Percentiles rank a stretch among this genome's conserved stretches.
phyloP scores from a whole-genome alignment of 2,329 filamentous ascomycete species.

The Trichoderma koningiopsis region DNA sequence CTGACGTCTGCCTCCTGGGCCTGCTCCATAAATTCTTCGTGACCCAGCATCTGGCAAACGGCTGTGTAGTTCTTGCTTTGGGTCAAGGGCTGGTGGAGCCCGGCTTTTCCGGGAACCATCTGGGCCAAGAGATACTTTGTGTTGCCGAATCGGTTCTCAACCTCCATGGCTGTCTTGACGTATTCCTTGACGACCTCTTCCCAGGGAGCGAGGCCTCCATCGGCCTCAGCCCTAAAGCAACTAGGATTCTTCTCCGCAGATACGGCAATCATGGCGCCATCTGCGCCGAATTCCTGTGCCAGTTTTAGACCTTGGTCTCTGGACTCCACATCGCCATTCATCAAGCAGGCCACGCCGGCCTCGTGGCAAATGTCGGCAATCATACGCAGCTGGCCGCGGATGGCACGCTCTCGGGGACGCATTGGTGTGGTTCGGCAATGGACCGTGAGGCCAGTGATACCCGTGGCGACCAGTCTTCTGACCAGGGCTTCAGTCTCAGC shows the following conservation, averaged over 20 bases:
- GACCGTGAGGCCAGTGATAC: slow-evolving; percentile 88
- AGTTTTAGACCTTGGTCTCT: slow-evolving; percentile 72
- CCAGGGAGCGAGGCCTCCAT: slow-evolving; percentile 76
- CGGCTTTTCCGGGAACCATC: slow-evolving; percentile 78
- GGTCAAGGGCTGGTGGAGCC: slow-evolving; percentile 63
- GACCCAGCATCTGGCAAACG: slow-evolving; percentile 64
- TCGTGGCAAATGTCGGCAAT: slow-evolving; percentile 77
- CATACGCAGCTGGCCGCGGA: slow-evolving; percentile 84
- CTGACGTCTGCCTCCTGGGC: slow-evolving; percentile 68
- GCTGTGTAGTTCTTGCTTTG: slow-evolving; percentile 71
- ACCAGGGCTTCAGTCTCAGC: slow-evolving; percentile 79
- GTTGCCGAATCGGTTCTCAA: slow-evolving; percentile 87
- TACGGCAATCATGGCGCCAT: slow-evolving; percentile 97
- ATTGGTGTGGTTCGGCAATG: slow-evolving; percentile 97
- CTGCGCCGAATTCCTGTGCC: slow-evolving; percentile 77
- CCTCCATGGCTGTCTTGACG: slow-evolving; percentile 69
- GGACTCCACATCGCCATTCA: slow-evolving; percentile 89
- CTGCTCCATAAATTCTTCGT: slow-evolving; percentile 62
- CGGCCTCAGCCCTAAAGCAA: slow-evolving; percentile 71
- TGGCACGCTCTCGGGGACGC: slow-evolving; percentile 85
- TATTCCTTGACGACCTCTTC: slow-evolving; percentile 76
- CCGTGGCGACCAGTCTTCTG: slow-evolving; percentile 75
- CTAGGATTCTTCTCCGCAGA: slow-evolving; percentile 89
- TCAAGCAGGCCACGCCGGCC: slow-evolving; percentile 85
- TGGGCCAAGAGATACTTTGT: slow-evolving; percentile 89